Base-by-base conservation (phyloP, 176 grass and related monocot genomes). In the Oryza rufipogon region DNA sequence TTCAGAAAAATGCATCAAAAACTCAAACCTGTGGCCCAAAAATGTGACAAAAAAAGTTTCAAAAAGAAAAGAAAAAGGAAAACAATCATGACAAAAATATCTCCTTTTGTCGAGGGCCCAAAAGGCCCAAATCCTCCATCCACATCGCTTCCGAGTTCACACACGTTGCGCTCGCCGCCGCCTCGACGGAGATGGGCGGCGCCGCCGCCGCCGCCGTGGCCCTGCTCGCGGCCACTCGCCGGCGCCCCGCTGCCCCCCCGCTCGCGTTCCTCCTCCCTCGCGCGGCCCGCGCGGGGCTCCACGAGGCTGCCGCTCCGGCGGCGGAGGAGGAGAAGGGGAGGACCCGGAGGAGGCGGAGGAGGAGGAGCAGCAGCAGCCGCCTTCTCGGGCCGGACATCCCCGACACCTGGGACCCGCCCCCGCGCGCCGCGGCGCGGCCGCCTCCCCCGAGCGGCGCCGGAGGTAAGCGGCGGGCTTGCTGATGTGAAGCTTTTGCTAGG, bases 311-410 rank as follows among this genome's bases (percentile, higher is more conserved):
- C 20, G 46, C 64, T 4, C 25, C 76, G 13, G 77, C 49, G 16
- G 22, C 49, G 16, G 22, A 34, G 12, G 54, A 64, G 9, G 64
- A 20, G 45, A 76, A 84, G 56, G 36, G 38, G 33, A 72, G 81
- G 39, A 26, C 67, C 19, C 68, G 54, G 54, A 61, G 60, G 15
- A 70, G 75, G 66, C 79, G 86, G 51, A 67, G 54, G 41, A 66
- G 54, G 41, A 32, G 76, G 56, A 89, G 81, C 71, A 89, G 70
- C 19, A 88, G 75, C 76, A 34, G 30, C 81, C 74, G 70, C 83
- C 85, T 98, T 46, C 93, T 98, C 42, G 96, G 96, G 71, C 74
- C 89, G 12, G 93, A 98, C 34, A 75, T 95, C 77, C 78, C 85
- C n/a, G 93, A 98, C 83, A 87, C 85, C 23, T 98, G 96, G 96